A percentile compares a stretch with the other conserved stretches of the same genome.
phyloP scores from a whole-genome alignment of 345 rosid species.

The Capsella bursapastoris region DNA sequence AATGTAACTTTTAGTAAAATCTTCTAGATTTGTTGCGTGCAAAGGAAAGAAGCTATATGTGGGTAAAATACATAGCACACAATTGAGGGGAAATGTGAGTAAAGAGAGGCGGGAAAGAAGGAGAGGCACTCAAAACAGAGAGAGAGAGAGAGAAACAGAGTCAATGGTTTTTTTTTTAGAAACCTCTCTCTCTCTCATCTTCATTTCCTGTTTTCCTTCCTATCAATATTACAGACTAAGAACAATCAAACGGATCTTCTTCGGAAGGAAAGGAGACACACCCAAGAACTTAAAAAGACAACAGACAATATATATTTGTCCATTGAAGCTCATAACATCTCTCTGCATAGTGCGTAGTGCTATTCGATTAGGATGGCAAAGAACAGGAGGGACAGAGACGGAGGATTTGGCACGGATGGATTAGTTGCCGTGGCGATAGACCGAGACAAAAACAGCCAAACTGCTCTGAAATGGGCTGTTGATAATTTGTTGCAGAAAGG shows the following conservation, averaged over 20 bases:
- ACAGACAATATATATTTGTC: background rate
- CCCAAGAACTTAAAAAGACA: background rate
- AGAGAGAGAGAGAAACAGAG: slow-evolving; percentile 27
- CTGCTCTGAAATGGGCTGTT: slow-evolving; percentile 83
- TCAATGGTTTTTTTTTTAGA: slow-evolving; percentile 29
- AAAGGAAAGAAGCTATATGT: background rate
- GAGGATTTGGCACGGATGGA: slow-evolving; percentile 51
- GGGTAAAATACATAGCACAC: too few species aligned
- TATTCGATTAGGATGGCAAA: slow-evolving; percentile 53
- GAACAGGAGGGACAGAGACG: slow-evolving; percentile 52
- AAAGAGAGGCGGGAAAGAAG: slow-evolving; percentile 40
- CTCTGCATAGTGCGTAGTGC: background rate
- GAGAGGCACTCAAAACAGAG: slow-evolving; percentile 38
- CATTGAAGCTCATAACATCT: slow-evolving; percentile 19
- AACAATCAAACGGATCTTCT: slow-evolving; percentile 10
- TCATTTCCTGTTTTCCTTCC: background rate
- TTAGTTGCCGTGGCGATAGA: slow-evolving; percentile 86
- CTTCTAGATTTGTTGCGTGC: slow-evolving; percentile 15
- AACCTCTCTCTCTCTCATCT: slow-evolving; percentile 19
- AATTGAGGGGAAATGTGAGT: slow-evolving; percentile 2
- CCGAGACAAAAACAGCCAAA: slow-evolving; percentile 79
- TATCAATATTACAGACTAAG: background rate
- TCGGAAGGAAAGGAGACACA: background rate
- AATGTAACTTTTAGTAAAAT: background rate
- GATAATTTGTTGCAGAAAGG: slow-evolving; percentile 71